phyloP scores from a whole-genome alignment of 2,329 filamentous ascomycete species.

The Blastomyces emzantsi region DNA sequence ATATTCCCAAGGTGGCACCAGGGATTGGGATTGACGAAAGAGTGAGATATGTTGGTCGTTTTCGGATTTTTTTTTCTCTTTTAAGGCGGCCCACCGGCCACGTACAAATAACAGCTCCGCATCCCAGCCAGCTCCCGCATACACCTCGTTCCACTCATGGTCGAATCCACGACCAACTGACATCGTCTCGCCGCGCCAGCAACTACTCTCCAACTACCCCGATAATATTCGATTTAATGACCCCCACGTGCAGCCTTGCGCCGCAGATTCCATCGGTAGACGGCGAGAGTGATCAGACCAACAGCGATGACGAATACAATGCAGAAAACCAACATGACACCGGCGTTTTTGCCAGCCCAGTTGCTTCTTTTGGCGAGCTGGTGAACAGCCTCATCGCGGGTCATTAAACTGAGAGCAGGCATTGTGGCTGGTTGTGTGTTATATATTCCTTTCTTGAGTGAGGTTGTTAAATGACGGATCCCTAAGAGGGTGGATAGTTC shows the following conservation, averaged over 20 bases:
- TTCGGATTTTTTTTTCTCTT: not conserved
- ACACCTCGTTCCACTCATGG: not conserved
- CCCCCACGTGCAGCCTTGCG: constrained; percentile 19
- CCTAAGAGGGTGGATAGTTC: not conserved
- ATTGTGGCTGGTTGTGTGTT: constrained; percentile 15
- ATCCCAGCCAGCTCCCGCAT: not conserved
- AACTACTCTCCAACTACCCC: not conserved
- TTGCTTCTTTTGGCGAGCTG: constrained; percentile 45
- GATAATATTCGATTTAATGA: not conserved
- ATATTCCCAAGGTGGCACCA: not conserved
- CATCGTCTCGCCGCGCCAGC: not conserved
- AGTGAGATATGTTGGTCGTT: not conserved
- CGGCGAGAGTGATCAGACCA: constrained; percentile 43
- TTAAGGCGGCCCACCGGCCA: not conserved
- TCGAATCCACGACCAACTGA: not conserved
- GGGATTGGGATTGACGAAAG: not conserved
- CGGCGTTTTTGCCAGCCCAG: constrained; percentile 50
- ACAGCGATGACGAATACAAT: constrained; percentile 50
- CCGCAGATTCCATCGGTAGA: constrained; percentile 38
- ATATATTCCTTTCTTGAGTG: not conserved
- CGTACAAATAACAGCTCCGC: not conserved
- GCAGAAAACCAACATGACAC: constrained; percentile 54
- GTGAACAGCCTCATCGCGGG: constrained; percentile 13
- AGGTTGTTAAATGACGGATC: not conserved
- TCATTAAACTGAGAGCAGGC: constrained; percentile 24